Conservation (phyloP, 169 alveolate species). For the Cryptosporidium canis region DNA sequence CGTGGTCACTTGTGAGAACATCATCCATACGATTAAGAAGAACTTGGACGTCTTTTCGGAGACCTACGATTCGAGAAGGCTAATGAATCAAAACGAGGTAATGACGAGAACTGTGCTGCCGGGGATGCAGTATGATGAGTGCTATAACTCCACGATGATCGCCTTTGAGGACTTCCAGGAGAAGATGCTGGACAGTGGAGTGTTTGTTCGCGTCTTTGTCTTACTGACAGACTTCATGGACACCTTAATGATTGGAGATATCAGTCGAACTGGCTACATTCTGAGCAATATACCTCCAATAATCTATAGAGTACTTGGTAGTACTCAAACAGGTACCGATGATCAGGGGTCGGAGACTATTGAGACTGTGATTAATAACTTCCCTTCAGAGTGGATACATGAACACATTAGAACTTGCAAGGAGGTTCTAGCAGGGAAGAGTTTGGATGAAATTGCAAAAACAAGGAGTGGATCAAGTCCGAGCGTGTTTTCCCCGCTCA, state of each 20-base stretch:
- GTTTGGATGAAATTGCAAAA: constrained; percentile 30
- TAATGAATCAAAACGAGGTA: not conserved
- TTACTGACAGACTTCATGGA: constrained; percentile 56
- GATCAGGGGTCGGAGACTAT: not conserved
- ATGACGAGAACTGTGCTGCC: constrained; percentile 67
- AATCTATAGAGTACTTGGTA: constrained; percentile 3
- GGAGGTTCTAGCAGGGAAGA: constrained; percentile 39
- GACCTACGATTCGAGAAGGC: not conserved
- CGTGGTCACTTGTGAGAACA: constrained; percentile 36
- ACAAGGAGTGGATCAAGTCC: not conserved
- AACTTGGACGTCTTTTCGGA: not conserved
- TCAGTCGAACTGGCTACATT: constrained; percentile 28
- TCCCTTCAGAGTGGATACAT: constrained; percentile 72
- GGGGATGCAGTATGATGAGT: constrained; percentile 69
- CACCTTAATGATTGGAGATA: constrained; percentile 54
- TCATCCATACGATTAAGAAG: constrained; percentile 7
- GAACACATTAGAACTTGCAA: constrained; percentile 67
- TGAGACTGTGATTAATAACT: constrained; percentile 46
- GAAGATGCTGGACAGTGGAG: constrained; percentile 22
- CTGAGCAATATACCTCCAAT: constrained; percentile 48
- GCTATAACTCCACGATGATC: constrained; percentile 61
- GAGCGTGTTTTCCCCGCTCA: not conserved
- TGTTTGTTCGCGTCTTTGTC: constrained; percentile 14
- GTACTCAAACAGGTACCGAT: not conserved
- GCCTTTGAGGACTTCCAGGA: constrained; percentile 36